Evolutionary conservation across 208 protist species (phyloP), one percentile per base, ranked within the genome.

Genomic region (Leishmania gerbilli): DNA sequence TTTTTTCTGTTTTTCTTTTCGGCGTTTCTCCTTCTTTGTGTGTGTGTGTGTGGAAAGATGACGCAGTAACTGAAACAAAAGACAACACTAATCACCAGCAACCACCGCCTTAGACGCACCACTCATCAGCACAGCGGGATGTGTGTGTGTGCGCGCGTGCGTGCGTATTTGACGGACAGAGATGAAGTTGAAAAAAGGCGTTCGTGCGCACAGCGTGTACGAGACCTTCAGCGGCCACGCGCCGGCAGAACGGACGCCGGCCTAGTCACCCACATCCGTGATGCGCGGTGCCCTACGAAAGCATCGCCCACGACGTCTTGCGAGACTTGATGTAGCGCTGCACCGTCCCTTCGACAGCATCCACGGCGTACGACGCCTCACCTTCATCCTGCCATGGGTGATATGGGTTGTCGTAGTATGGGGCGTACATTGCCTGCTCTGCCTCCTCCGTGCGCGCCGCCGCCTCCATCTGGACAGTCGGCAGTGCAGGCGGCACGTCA

Each of bases 361-460:
- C 93, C 7, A 98, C 92, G 17, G 91, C 84, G 79, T 98, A 98
- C 24, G 91, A 90, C 3, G 93, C 95, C 34, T 93, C 87, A 11
- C 49, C 77, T 79, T 98, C 92, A 86, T 97, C 93, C 34, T 82
- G 87, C 93, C 93, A 96, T 9, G 90, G 90, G n/a, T 94, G 74
- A 84, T 98, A 98, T 3, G 95, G 95, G 79, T 95, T 95, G 77
- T 98, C 95, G 76, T 92, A 87, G 82, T 91, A 96, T 19, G 80
- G 65, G 19, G 88, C 83, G 79, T 98, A 98, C 90, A 96, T 95
- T 34, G 62, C 67, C 31, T 88, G 84, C 85, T 98, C 95, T 9
- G 80, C 88, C 87, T 98, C 95, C 79, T 98, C 95, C 19, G 92
- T 96, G 45, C 95, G 92, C 27, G 90, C 93, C 0, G 93, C 95